These are phyloP conservation scores for Passalora sequoiae DNA, from an alignment of 2,329 filamentous ascomycete species.

Conservation along the genomic window DNA sequence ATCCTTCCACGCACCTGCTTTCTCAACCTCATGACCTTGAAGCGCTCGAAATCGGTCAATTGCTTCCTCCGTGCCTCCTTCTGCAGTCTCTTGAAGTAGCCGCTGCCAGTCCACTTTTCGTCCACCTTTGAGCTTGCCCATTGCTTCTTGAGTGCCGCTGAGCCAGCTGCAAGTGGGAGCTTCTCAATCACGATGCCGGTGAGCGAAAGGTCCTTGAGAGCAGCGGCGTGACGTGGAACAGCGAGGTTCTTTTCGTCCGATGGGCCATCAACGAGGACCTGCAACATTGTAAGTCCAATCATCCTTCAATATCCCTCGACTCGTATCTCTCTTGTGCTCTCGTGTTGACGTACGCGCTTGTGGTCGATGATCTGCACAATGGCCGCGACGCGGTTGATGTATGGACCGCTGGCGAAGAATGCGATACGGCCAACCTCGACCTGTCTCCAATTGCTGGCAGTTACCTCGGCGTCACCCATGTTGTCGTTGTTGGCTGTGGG, in stretches of 20 bases:
- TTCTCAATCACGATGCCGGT: constrained; percentile 83
- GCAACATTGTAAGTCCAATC: constrained; percentile 29
- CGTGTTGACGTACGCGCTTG: constrained; percentile 81
- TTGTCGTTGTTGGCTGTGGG: constrained; percentile 21
- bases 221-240: constrained; percentile 80
- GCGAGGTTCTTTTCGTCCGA: constrained; percentile 71
- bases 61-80: constrained; percentile 80
- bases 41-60: constrained; percentile 97
- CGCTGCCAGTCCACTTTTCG: constrained; percentile 83
- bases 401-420: constrained; percentile 78
- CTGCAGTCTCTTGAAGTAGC: constrained; percentile 89
- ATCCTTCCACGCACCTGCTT: constrained; percentile 70
- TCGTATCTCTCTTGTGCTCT: constrained; percentile 8
- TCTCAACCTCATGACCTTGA: constrained; percentile 99
- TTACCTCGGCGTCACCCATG: constrained; percentile 33
- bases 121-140: constrained; percentile 94
- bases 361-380: constrained; percentile 99
- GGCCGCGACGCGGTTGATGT: constrained; percentile 77
- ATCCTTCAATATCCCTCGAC: constrained; percentile 7
- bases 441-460: constrained; percentile 69
- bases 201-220: constrained; percentile 78
- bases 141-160: constrained; percentile 73
- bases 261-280: constrained; percentile 96
- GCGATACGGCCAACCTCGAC: constrained; percentile 98
- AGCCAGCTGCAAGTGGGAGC: constrained; percentile 79